phyloP scores from a whole-genome alignment of 768 basidiomycete species.

The Tulasnella sp. region DNA sequence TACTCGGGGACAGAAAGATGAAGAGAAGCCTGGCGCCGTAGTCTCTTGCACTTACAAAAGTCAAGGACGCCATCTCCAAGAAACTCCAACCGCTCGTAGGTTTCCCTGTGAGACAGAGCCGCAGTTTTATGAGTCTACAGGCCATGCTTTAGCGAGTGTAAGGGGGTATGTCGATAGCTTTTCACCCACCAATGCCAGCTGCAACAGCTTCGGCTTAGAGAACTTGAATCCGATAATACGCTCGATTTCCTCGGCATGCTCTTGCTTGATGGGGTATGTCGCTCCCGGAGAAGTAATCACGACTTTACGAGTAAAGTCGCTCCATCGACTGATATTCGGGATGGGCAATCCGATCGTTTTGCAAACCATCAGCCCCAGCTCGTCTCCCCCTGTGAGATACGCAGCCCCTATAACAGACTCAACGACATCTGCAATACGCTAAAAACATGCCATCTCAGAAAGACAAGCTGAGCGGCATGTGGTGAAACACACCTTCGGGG shows the following conservation, averaged over 20 bases:
- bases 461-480: neutral
- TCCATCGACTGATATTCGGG: constrained; percentile 53
- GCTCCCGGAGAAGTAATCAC: neutral
- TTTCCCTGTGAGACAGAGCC: constrained; percentile 41
- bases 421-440: constrained; percentile 46
- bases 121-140: constrained; percentile 56
- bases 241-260: constrained; percentile 39
- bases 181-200: constrained; percentile 55
- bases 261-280: constrained; percentile 6
- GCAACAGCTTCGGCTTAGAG: constrained; percentile 47
- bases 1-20: neutral
- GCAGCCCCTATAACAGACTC: constrained; percentile 81
- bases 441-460: neutral
- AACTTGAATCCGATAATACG: constrained; percentile 52
- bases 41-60: constrained; percentile 43
- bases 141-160: neutral
- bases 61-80: constrained; percentile 80
- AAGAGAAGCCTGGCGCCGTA: neutral
- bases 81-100: constrained; percentile 72
- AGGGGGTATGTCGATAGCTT: neutral
- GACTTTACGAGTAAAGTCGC: constrained; percentile 42
- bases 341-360: constrained; percentile 57
- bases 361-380: constrained; percentile 48
- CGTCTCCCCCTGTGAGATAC: constrained; percentile 60
- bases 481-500: neutral